These are phyloP conservation scores for Neurospora sublineolata DNA, from an alignment of 495 filamentous ascomycete genomes.

Conservation along the genomic window DNA sequence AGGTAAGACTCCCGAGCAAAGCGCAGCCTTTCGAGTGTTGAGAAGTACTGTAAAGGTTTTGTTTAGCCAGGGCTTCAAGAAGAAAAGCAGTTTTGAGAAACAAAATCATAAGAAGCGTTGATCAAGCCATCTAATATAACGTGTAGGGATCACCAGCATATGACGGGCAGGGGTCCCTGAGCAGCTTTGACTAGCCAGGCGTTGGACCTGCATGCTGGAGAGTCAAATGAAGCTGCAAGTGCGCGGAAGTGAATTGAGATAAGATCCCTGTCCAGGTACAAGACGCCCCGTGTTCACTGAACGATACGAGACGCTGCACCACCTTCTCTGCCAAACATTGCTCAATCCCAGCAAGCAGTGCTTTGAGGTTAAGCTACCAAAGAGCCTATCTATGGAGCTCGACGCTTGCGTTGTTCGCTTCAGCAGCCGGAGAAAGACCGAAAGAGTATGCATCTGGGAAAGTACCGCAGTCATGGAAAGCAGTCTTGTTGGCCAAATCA, in stretches of 20 bases:
- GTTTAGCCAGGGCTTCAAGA: conserved; percentile 9
- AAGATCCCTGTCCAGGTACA: background rate
- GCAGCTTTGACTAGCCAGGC: conserved; percentile 7
- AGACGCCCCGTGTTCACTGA: background rate
- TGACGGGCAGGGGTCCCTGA: conserved; percentile 5
- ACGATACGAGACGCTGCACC: background rate
- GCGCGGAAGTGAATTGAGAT: background rate
- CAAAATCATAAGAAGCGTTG: background rate
- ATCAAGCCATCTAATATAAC: background rate
- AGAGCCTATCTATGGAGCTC: background rate
- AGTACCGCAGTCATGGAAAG: background rate
- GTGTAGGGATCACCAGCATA: background rate
- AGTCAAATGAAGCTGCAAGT: conserved; percentile 14
- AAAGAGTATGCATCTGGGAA: background rate
- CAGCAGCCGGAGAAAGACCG: background rate
- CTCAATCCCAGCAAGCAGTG: background rate
- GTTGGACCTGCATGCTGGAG: conserved; percentile 21
- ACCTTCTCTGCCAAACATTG: background rate
- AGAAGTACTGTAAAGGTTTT: conserved; percentile 45
- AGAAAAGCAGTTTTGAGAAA: background rate
- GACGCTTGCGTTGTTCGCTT: background rate
- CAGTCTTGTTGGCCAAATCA: background rate
- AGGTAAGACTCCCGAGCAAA: conserved; percentile 41
- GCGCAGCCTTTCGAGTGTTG: conserved; percentile 51
- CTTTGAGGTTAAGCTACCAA: background rate